A percentile compares a stretch with the other conserved stretches of the same genome.
Evolutionary conservation across 192 early-diverging fungal genomes (phyloP).

Genomic region (Coemansia sp.): DNA sequence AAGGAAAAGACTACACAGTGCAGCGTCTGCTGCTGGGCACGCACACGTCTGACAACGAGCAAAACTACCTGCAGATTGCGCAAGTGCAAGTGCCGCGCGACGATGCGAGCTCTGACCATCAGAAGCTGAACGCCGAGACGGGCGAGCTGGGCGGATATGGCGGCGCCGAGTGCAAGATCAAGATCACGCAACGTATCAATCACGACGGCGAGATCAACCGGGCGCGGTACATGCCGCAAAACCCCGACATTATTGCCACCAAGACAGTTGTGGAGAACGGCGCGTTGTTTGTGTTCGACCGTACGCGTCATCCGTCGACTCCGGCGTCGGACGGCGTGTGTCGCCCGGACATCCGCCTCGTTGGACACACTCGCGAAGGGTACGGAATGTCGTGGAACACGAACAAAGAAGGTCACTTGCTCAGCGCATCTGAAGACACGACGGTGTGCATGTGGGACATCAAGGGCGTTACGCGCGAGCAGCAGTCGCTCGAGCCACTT

Average conservation of each 20-base stretch:
- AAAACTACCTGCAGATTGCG: slow-evolving; percentile 96
- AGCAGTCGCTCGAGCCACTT: slow-evolving; percentile 70
- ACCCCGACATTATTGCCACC: slow-evolving; percentile 94
- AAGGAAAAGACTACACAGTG: slow-evolving; percentile 86
- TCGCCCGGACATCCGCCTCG: slow-evolving; percentile 80
- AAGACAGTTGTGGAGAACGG: slow-evolving; percentile 78
- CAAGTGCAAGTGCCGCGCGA: slow-evolving; percentile 83
- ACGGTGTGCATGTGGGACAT: slow-evolving; percentile 96
- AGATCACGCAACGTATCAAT: slow-evolving; percentile 85
- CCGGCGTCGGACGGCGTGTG: slow-evolving; percentile 77
- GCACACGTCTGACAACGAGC: slow-evolving; percentile 93
- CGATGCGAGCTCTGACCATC: slow-evolving; percentile 58
- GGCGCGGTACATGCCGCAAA: slow-evolving; percentile 95
- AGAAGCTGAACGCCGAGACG: slow-evolving; percentile 73
- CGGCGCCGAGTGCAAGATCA: slow-evolving; percentile 81
- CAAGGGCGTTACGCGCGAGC: slow-evolving; percentile 71
- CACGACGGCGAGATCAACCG: slow-evolving; percentile 98
- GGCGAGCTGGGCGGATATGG: slow-evolving; percentile 80
- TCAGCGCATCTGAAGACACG: slow-evolving; percentile 91
- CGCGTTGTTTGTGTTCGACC: slow-evolving; percentile 96
- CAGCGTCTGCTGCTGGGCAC: slow-evolving; percentile 93
- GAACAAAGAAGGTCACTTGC: slow-evolving; percentile 69
- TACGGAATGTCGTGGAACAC: slow-evolving; percentile 94
- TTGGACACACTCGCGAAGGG: slow-evolving; percentile 92
- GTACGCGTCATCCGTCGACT: slow-evolving; percentile 80